Base-by-base conservation (phyloP, 768 basidiomycete species). In the Pulveroboletus sp. region DNA sequence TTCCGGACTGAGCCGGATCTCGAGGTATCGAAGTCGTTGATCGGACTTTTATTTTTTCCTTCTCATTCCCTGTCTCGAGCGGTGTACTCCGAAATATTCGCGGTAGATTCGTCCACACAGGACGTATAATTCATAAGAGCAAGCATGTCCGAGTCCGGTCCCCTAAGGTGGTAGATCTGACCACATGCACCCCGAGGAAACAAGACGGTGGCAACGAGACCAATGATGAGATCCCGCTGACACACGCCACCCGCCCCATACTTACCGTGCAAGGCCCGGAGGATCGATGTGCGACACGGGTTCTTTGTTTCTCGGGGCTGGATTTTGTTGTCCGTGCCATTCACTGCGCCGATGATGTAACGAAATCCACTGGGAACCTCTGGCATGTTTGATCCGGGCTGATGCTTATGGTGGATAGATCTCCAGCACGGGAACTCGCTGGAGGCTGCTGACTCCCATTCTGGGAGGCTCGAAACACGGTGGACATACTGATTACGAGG, bases 1-100 rank as follows among this genome's bases (percentile, higher is more conserved):
- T 39, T 45, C 54, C 58, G 58, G 43, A 37, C 39, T 13, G 4
- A 11, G 43, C 30, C 57, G 58, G 57, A 60, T 60, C 58, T 60
- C 24, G 49, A 51, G 46, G 53, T 6, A 36, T 47, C 53, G 57
- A 60, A 56, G 58, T 21, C 24, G 49, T 33, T 58, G 57, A 60
- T 58, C 57, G 57, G 58, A 39, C 18, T 47, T 39, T 15, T 18
- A 3, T 26, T 44, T 30, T 47, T 37, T 43, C 13, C 31, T 18
- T 39, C 1, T 28, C 17, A 33, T 54, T 45, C 32, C 39, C 54
- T 57, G 46, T 55, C 43, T 55, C 9, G 50, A 45, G 56, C 3
- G 44, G 45, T 9, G 50, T 33, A 45, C 36, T 49, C 57, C 57
- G 56, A 58, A 33, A 55, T 59, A 55, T 39, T 58, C 51, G 56